Conservation (phyloP, 257 asterid genomes). For the Solanum corneliomulleri region DNA sequence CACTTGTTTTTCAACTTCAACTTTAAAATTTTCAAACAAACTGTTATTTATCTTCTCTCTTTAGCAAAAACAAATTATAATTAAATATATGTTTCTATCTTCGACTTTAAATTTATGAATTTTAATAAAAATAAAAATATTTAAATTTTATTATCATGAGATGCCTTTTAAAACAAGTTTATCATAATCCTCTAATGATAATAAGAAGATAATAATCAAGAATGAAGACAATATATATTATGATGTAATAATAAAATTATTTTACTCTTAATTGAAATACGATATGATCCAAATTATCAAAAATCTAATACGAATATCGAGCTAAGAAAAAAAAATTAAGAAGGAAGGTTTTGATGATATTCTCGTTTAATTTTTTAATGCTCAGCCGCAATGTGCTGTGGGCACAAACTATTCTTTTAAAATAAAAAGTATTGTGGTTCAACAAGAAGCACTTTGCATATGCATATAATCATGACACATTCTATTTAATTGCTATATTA, state of each 20-base stretch:
- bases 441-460: not conserved
- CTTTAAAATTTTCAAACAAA: not conserved
- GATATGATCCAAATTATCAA: no score
- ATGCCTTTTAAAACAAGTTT: not conserved
- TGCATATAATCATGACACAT: not conserved
- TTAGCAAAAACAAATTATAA: not conserved
- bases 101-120: no score
- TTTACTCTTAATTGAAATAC: no score
- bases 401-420: not conserved
- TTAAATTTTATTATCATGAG: no score
- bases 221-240: no score
- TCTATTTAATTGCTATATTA: not conserved
- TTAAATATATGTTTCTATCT: no score
- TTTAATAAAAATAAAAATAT: no score
- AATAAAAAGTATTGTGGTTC: not conserved
- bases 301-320: no score
- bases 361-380: not conserved
- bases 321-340: not conserved
- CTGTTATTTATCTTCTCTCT: not conserved
- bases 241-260: fast-evolving
- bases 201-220: not conserved
- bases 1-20: not conserved
- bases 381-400: not conserved
- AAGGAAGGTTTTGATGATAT: not conserved
- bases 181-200: not conserved